A percentile compares a stretch with the other conserved stretches of the same genome.
phyloP scores from a whole-genome alignment of 805 yeast species.

The Candida stauntonica region DNA sequence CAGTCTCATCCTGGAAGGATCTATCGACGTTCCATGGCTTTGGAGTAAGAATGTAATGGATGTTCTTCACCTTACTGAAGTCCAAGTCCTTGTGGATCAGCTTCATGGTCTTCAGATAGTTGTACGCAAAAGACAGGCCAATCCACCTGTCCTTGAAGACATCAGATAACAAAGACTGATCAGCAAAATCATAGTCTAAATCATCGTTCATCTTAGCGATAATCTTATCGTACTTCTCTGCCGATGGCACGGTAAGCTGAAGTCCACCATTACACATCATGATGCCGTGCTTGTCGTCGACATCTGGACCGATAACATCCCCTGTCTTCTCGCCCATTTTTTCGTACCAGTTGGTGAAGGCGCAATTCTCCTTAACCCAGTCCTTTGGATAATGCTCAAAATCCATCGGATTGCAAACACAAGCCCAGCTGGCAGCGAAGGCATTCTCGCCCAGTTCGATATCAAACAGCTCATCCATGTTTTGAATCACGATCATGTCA shows the following conservation, averaged over 20 bases:
- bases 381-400: constrained; percentile 49
- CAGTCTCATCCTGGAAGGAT: constrained; percentile 36
- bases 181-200: constrained; percentile 48
- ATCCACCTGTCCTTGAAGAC: constrained; percentile 49
- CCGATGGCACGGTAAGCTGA: constrained; percentile 43
- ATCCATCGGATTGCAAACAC: constrained; percentile 56
- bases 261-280: constrained; percentile 58
- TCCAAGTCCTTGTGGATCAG: constrained; percentile 43
- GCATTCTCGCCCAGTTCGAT: constrained; percentile 34
- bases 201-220: constrained; percentile 36
- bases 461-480: constrained; percentile 58
- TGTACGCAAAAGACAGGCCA: constrained; percentile 48
- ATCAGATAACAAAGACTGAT: constrained; percentile 52
- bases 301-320: constrained; percentile 36
- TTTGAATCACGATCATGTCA: constrained; percentile 53
- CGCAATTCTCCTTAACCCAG: constrained; percentile 50
- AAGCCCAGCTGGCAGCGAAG: constrained; percentile 58
- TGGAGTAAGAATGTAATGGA: constrained; percentile 54
- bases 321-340: constrained; percentile 19
- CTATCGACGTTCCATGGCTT: constrained; percentile 53
- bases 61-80: constrained; percentile 46
- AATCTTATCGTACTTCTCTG: constrained; percentile 36
- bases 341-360: constrained; percentile 37
- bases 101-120: constrained; percentile 50
- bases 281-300: constrained; percentile 34